Evolutionary conservation across 208 protist genomes (phyloP).

Genomic region (Crithidia fasciculata): DNA sequence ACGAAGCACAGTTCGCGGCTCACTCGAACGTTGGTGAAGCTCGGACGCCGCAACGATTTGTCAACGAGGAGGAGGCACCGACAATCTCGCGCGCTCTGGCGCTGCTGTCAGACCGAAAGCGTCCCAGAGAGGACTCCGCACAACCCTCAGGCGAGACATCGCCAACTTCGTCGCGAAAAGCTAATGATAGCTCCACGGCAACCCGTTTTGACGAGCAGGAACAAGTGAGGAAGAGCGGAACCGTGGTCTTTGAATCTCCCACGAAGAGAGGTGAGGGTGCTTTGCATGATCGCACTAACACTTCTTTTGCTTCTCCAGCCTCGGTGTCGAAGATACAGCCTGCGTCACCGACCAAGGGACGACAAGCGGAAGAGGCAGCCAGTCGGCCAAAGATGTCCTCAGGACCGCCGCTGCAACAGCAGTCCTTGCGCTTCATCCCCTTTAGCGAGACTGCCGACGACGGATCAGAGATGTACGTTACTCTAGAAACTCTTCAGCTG

Average conservation of each 20-base stretch:
- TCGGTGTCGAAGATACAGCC: not conserved
- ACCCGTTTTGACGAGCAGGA: not conserved
- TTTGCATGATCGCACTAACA: slow-evolving; percentile 16
- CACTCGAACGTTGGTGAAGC: not conserved
- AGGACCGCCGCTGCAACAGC: not conserved
- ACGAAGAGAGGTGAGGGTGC: not conserved
- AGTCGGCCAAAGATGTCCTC: not conserved
- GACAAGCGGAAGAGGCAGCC: not conserved
- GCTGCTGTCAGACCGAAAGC: slow-evolving; percentile 29
- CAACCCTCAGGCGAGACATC: not conserved
- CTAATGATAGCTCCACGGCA: not conserved
- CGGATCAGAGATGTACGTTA: slow-evolving; percentile 56
- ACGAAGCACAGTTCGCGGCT: slow-evolving; percentile 10
- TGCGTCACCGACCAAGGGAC: not conserved
- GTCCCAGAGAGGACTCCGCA: slow-evolving; percentile 26
- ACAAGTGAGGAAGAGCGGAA: not conserved
- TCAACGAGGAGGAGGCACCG: slow-evolving; percentile 8
- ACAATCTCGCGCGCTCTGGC: slow-evolving; percentile 31
- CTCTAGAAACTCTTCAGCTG: slow-evolving; percentile 54
- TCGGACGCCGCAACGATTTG: not conserved
- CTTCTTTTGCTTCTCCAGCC: not conserved
- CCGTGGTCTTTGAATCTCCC: not conserved
- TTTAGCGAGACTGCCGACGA: slow-evolving; percentile 42
- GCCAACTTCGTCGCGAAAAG: not conserved
- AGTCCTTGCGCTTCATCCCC: slow-evolving; percentile 54